phyloP scores from a whole-genome alignment of 179 eudicot genomes.

The Nepenthes alata region DNA sequence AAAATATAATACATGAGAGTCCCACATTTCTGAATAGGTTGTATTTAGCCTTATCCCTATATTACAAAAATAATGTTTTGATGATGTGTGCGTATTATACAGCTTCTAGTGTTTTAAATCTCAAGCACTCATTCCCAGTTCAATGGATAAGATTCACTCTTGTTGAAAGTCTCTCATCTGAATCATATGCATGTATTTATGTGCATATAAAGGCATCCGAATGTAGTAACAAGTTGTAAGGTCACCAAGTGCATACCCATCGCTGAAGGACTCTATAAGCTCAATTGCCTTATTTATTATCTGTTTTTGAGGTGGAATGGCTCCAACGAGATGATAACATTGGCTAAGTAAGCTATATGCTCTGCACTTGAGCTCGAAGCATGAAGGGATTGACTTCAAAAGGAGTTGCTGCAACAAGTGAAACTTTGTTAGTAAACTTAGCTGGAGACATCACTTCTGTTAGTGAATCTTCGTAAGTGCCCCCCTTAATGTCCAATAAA shows the following conservation, averaged over 20 bases:
- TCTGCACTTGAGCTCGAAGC: conserved; percentile 90
- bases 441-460: not conserved
- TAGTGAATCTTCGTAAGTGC: not conserved
- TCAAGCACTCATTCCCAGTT: no score
- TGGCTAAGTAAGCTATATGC: conserved; percentile 78
- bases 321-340: conserved; percentile 92
- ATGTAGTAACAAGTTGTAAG: not conserved
- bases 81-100: no score
- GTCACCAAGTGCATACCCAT: conserved; percentile 27
- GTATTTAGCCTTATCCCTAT: no score
- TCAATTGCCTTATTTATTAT: conserved; percentile 73
- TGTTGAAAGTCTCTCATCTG: no score
- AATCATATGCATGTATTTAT: no score
- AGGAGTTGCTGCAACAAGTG: conserved; percentile 66
- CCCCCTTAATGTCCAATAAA: no score
- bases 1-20: no score
- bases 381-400: conserved; percentile 85
- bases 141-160: no score
- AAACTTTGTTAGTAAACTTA: not conserved
- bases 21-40: no score
- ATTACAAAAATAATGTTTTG: no score
- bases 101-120: no score
- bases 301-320: conserved; percentile 76
- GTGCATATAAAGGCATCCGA: no score
- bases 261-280: conserved; percentile 48